These are phyloP conservation scores for Eucalyptus regnans DNA, from an alignment of 345 rosid species.

Conservation along the genomic window DNA sequence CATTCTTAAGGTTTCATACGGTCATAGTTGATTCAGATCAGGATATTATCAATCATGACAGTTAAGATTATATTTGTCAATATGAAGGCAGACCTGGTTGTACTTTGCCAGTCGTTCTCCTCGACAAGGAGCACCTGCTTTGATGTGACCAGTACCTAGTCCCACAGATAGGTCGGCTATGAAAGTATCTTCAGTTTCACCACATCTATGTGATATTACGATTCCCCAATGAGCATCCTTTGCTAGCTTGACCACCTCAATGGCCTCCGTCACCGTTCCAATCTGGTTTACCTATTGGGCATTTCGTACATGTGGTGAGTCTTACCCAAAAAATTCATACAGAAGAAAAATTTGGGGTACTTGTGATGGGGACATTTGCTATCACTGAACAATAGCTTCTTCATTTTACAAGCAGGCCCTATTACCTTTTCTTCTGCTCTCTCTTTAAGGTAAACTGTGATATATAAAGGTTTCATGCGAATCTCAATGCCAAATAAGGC, in stretches of 20 bases:
- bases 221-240: constrained; percentile 93
- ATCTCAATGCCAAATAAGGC: background rate
- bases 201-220: constrained; percentile 79
- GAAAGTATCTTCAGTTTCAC: constrained; percentile 91
- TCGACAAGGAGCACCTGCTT: constrained; percentile 97
- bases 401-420: background rate
- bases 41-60: background rate
- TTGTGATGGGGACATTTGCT: background rate
- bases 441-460: background rate
- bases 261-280: constrained; percentile 93
- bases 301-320: background rate
- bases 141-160: constrained; percentile 69
- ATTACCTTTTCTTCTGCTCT: background rate
- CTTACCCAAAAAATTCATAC: background rate
- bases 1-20: background rate
- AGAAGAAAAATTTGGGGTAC: background rate
- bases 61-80: background rate
- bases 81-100: constrained; percentile 61
- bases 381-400: background rate
- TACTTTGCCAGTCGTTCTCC: constrained; percentile 92
- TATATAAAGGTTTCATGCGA: background rate
- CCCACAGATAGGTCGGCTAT: constrained; percentile 91
- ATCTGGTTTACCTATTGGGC: constrained; percentile 72
- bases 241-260: constrained; percentile 89
- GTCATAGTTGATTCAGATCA: background rate